Percentiles rank a stretch among this genome's conserved stretches.
These are phyloP conservation scores for Mallotus nudiflorus DNA, from an alignment of 345 rosid species.

Conservation along the genomic window DNA sequence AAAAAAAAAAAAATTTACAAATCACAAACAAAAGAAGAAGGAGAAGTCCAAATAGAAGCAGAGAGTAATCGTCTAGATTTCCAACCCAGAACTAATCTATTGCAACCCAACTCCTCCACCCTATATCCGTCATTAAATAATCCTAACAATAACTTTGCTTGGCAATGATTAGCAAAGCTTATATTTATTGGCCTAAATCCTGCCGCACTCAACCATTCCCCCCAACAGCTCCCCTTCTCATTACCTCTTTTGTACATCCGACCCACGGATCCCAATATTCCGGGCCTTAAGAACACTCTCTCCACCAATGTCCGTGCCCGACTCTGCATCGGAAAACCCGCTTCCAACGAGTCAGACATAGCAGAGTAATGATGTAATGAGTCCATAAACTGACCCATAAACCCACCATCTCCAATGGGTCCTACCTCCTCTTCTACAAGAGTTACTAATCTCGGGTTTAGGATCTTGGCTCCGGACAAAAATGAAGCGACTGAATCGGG, in stretches of 20 bases:
- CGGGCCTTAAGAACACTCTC: conserved; percentile 65
- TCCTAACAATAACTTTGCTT: conserved; percentile 75
- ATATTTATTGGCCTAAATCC: conserved; percentile 50
- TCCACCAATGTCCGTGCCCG: conserved; percentile 67
- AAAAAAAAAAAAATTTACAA: conserved; percentile 18
- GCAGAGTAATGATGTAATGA: conserved; percentile 84
- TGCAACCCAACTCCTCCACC: conserved; percentile 61
- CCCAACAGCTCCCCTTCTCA: conserved; percentile 45
- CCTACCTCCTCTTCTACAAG: conserved; percentile 75
- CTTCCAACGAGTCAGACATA: conserved; percentile 74
- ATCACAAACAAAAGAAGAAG: conserved; percentile 30
- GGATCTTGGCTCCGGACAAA: conserved; percentile 48
- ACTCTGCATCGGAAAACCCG: conserved; percentile 66
- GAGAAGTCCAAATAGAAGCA: conserved; percentile 69
- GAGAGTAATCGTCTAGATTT: conserved; percentile 78
- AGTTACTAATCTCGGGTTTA: conserved; percentile 58
- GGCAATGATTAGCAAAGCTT: conserved; percentile 86
- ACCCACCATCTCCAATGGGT: conserved; percentile 52
- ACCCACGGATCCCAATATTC: conserved; percentile 53
- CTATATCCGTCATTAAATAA: conserved; percentile 73
- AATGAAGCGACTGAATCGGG: conserved; percentile 61
- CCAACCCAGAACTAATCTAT: conserved; percentile 78
- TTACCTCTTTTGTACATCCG: conserved; percentile 44
- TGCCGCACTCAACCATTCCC: conserved; percentile 43
- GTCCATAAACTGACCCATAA: conserved; percentile 72